Evolutionary conservation across 2,329 filamentous ascomycete species (phyloP), one percentile per base, ranked within the genome.

Genomic region (Diaporthe ampelina): DNA sequence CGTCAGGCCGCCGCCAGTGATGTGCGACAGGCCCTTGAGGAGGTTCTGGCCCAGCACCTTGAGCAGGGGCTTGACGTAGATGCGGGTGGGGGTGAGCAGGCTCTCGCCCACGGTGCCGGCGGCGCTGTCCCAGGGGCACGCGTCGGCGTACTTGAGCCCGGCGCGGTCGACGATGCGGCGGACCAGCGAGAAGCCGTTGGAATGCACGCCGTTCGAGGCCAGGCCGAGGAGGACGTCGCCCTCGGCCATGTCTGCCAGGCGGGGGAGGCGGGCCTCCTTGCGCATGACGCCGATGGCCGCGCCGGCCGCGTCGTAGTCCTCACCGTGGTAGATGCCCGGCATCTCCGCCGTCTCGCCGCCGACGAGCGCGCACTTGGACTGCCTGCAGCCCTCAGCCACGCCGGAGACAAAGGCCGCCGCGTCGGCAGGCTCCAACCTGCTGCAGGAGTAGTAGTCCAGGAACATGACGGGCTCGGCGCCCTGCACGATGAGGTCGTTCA

Each of bases 331-430:
- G 87, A 98, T 94, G 72, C 95, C 95, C 0, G 96, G 96, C 97
- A 99, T 98, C 85, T 99, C 97, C 9, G 97, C 97, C 0, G 97
- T 99, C 85, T 99, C 97, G 58, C 97, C 97, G 52, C 97, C 97
- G n/a, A 98, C 94, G 4, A 99, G 89, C 21, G 95, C 95, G 81
- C 96, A 98, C 58, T 93, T 93, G 0, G 96, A 91, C 80, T 95
- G 91, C 75, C 91, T 91, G 85, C 97, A 99, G 63, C 97, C 97
- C 40, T 92, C 89, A 3, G 95, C 95, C 3, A 99, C 95, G 76
- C 97, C 95, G 80, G 95, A 91, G 54, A 99, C 94, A 81, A 99
- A 98, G n/a, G 91, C 89, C 15, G 94, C 92, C 0, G 95, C 95
- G 6, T 91, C 91, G 50, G 91, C 87, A 11, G 96, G 90, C 78